phyloP scores from a whole-genome alignment of 352 stramenopile genomes.

The Hyaloperonospora brassicae region DNA sequence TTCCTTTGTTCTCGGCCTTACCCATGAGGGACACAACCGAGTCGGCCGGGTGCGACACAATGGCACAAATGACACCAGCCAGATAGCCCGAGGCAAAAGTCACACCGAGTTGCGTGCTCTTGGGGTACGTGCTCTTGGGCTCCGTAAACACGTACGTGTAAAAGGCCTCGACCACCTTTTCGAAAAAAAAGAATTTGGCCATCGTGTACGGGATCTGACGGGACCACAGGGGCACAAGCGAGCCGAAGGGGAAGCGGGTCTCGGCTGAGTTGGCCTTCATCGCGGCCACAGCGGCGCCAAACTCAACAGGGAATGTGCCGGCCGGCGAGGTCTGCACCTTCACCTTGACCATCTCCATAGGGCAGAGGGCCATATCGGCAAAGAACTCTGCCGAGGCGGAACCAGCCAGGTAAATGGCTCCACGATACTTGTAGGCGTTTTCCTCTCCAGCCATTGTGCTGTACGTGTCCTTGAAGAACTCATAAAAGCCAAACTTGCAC shows the following conservation, averaged over 20 bases:
- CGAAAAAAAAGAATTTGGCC: slow-evolving; percentile 99
- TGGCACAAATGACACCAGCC: slow-evolving; percentile 97
- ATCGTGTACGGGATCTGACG: slow-evolving; percentile 98
- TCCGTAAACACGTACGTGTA: slow-evolving; percentile 88
- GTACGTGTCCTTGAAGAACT: slow-evolving; percentile 95
- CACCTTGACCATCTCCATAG: slow-evolving; percentile 94
- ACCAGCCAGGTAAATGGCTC: slow-evolving; percentile 86
- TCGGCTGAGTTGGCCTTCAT: slow-evolving; percentile 87
- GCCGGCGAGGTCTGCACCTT: slow-evolving; percentile 88
- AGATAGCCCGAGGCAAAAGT: slow-evolving; percentile 98
- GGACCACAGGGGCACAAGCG: slow-evolving; percentile 84
- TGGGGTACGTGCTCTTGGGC: slow-evolving; percentile 87
- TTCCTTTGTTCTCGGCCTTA: slow-evolving; percentile 87
- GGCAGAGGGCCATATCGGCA: slow-evolving; percentile 89
- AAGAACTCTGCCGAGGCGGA: slow-evolving; percentile 92
- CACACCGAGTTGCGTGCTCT: slow-evolving; percentile 92
- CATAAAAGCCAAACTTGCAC: slow-evolving; percentile 93
- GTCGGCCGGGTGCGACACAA: slow-evolving; percentile 99
- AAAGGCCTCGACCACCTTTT: slow-evolving; percentile 84
- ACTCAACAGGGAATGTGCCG: slow-evolving; percentile 85
- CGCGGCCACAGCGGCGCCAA: slow-evolving; percentile 73
- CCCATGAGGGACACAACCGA: slow-evolving; percentile 97
- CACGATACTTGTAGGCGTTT: slow-evolving; percentile 89
- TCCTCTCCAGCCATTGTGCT: slow-evolving; percentile 85
- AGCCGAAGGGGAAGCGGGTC: slow-evolving; percentile 89